Evolutionary conservation across 2,329 filamentous ascomycete species (phyloP).

Genomic region (Myriosclerotinia duriaeana): DNA sequence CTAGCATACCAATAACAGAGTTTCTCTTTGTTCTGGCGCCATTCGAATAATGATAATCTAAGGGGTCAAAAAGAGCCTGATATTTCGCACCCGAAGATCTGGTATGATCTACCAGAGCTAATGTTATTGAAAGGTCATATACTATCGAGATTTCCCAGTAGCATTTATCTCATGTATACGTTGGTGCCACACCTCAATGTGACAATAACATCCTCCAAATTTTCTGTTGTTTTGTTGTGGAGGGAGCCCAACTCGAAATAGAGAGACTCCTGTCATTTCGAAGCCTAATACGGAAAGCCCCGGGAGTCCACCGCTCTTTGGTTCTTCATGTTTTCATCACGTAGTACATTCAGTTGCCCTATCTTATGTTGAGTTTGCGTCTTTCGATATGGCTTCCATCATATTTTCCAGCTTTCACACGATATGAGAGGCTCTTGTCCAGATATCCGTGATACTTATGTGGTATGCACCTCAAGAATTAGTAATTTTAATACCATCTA

Average conservation of each 20-base stretch:
- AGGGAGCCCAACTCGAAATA: no score
- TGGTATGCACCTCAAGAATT: slow-evolving; percentile 24
- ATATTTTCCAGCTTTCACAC: slow-evolving; percentile 30
- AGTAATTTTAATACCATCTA: background rate
- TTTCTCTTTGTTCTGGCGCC: background rate
- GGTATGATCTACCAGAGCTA: no score
- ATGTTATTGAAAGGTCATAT: background rate
- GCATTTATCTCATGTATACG: background rate
- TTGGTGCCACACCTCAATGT: no score
- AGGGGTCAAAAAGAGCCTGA: no score
- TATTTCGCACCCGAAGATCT: no score
- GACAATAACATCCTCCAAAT: background rate
- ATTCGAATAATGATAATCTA: background rate
- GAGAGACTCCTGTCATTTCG: background rate
- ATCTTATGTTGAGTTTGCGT: slow-evolving; percentile 27
- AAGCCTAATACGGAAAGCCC: background rate
- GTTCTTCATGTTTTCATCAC: background rate
- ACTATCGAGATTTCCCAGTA: background rate
- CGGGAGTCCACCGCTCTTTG: background rate
- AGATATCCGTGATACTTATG: slow-evolving; percentile 29
- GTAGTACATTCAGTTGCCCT: background rate
- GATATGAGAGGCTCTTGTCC: slow-evolving; percentile 24
- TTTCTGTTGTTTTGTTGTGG: background rate
- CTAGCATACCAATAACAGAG: no score
- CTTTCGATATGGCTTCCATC: slow-evolving; percentile 31